These are phyloP conservation scores for Lotmaria passim DNA, from an alignment of 208 protist species.

Conservation along the genomic window DNA sequence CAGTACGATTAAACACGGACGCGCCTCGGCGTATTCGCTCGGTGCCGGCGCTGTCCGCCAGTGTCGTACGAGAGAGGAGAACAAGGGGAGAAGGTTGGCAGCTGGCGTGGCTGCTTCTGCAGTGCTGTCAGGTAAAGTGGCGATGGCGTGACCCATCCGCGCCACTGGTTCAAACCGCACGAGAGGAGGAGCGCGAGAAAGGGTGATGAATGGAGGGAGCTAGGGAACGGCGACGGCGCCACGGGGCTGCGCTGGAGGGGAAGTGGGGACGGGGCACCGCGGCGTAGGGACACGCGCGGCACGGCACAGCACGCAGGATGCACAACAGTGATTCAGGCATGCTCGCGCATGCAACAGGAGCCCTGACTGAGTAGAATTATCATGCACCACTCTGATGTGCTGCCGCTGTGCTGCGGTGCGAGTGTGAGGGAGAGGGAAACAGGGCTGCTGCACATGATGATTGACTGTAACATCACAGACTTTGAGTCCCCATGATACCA, in stretches of 20 bases:
- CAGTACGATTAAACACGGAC: slow-evolving; percentile 35
- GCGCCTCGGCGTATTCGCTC: slow-evolving; percentile 23
- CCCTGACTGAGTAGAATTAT: slow-evolving; percentile 5
- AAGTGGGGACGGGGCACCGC: no score
- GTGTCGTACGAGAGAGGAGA: slow-evolving; percentile 25
- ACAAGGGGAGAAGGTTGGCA: background rate
- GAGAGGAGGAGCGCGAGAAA: slow-evolving; percentile 4
- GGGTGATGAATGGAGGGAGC: background rate
- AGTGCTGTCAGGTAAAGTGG: slow-evolving; percentile 31
- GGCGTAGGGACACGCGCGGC: background rate
- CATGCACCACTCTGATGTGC: slow-evolving; percentile 5
- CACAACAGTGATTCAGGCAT: slow-evolving; percentile 26
- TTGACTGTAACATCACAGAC: slow-evolving; percentile 30
- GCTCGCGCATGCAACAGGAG: slow-evolving; percentile 17
- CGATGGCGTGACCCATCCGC: slow-evolving; percentile 22
- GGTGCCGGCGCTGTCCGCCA: slow-evolving; percentile 29
- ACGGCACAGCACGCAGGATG: slow-evolving; percentile 21
- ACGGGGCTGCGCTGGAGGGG: no score
- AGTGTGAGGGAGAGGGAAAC: no score
- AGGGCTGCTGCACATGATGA: slow-evolving; percentile 7
- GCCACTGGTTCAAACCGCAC: slow-evolving; percentile 28
- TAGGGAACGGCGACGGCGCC: no score
- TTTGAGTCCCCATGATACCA: slow-evolving; percentile 23
- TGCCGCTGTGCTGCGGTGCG: no score
- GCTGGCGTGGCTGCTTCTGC: background rate